Evolutionary conservation across 306 rosid species (phyloP), one percentile per base, ranked within the genome.

Genomic region (Vicia faba): DNA sequence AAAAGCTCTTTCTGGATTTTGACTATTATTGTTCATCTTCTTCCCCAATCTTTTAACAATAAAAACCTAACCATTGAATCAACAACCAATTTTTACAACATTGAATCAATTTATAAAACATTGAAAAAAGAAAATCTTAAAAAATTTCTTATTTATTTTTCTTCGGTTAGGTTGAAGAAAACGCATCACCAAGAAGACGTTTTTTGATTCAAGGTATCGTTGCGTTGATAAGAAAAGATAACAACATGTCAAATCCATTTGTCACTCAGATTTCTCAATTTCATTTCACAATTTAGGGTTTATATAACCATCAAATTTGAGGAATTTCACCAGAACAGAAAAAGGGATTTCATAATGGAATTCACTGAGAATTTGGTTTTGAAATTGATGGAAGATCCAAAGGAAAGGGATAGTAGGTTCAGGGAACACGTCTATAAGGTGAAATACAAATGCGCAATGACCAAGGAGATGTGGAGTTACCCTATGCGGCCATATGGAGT

Each of bases 401-500:
- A 90, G 72, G 97, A 84, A 81, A 85, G 99, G 81, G 99, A 93
- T 78, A 73, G 88, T 23, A 88, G 80, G 64, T 89, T 90, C 73
- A 84, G 97, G 62, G 97, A 93, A 72, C 96, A 82, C 5, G 29
- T 81, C 1, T 81, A 81, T 46, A 8, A 20, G 3, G 41, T 13
- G 35, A 81, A 81, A 70, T 74, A 88, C 18, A 68, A 78, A 54
- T 90, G 96, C 69, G 41, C 5, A 11, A 90, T 86, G 95, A 86
- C 97, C 29, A 93, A 85, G 79, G 96, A 93, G 87, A 93, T 93
- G 92, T 88, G 95, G 90, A 83, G 80, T 53, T 75, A 65, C 15
- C 97, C 97, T 14, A 78, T 90, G 43, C 84, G 99, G 11, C 99
- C 99, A 20, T 90, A 90, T 12, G 97, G 97, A 61, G 91, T 72